Conservation (phyloP, 345 rosid species). For the Fremontodendron californicum region DNA sequence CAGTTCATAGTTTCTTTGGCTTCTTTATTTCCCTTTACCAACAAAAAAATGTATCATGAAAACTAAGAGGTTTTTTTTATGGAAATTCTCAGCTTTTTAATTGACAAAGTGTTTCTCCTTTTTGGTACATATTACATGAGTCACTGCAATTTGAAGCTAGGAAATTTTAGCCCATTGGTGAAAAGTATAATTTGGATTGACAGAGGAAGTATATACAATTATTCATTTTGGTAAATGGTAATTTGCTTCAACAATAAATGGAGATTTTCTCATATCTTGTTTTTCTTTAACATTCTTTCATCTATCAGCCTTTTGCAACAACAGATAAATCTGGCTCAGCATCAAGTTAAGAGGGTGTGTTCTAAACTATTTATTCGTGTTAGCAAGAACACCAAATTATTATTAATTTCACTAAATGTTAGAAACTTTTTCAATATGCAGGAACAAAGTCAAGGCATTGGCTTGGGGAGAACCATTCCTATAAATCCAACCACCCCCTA, state of each 20-base stretch:
- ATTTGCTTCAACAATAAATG: not conserved
- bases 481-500: not conserved
- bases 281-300: not conserved
- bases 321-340: conserved; percentile 14
- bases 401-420: not conserved
- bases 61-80: not conserved
- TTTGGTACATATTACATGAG: not conserved
- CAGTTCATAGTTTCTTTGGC: not conserved
- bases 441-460: conserved; percentile 11
- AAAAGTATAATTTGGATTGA: not conserved
- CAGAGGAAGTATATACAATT: not conserved
- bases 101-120: not conserved
- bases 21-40: not conserved
- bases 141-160: not conserved
- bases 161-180: not conserved
- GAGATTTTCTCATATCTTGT: not conserved
- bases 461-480: not conserved
- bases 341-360: conserved; percentile 13
- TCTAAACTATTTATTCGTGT: not conserved
- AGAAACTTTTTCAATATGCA: conserved; percentile 2
- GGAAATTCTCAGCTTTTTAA: not conserved
- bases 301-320: conserved; percentile 25
- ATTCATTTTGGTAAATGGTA: not conserved
- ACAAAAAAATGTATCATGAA: not conserved
- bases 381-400: not conserved